Base-by-base conservation (phyloP, 1,284 basidiomycete species). In the Ceratobasidium sp. region DNA sequence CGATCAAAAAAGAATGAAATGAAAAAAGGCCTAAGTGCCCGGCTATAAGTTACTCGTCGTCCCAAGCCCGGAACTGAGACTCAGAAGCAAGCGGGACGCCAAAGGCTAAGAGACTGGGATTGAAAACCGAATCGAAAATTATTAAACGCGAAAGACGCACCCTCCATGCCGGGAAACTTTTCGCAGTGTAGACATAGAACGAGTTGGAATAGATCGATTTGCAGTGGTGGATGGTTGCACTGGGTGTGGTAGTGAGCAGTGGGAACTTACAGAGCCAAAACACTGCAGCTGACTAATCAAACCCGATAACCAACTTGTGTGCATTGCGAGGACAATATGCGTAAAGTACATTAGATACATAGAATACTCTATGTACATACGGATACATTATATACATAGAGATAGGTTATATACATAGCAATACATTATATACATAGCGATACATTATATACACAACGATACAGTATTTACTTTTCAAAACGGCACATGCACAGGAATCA, bases 151-250 rank as follows among this genome's bases (percentile, higher is more conserved):
- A 33, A 33, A 33, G 33, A 85, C 91, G 57, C 80, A 94, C 94
- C 92, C 87, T 95, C 93, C 93, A 96, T 96, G 28, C 95, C 95
- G 0, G 96, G 95, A 83, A 97, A 97, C 85, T 96, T 96, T 87
- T 97, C 4, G 95, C 94, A 0, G 96, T 96, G 83, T 96, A 97
- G 40, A 97, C 94, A 80, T 95, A 94, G 84, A 97, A 97, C 0
- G 93, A 90, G 0, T 92, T 90, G 0, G 94, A 96, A 85, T 92
- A 94, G 76, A 96, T 94, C 0, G 92, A 94, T 81, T 94, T 95
- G 86, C 96, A 96, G 84, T 96, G 95, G 77, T 92, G 91, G 23
- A 96, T 94, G 79, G 92, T 92, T 80, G 93, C 91, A 46, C 94
- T 94, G 83, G 33, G 33, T 33, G 33, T 33, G 33, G 33, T 33